Base-by-base conservation (phyloP, 2,329 filamentous ascomycete species). In the Ascochyta koolunga region DNA sequence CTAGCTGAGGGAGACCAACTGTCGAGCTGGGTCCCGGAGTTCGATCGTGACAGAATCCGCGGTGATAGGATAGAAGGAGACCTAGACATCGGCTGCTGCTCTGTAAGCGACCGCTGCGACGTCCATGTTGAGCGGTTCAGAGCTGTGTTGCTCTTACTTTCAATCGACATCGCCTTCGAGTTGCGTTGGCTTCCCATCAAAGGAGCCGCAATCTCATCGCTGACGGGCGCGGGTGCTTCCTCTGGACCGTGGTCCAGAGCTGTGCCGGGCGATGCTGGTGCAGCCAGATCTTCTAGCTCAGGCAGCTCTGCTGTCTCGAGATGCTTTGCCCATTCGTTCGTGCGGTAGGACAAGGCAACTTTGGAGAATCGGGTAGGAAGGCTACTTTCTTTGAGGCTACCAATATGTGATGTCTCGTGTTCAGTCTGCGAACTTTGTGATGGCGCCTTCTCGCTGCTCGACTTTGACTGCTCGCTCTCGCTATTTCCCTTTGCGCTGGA, bases 311-410 rank as follows among this genome's bases (percentile, higher is more conserved):
- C 92, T 36, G 83, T 79, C 59, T 87, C 86, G 10, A 96, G 80
- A 72, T 96, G 91, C 72, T 96, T 97, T 0, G 92, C 91, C 93
- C 93, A 98, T 76, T 98, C 93, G 61, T 96, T 96, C 1, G 92
- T 97, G 52, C 93, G 86, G 69, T 95, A 96, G 0, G 89, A 90
- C 71, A 91, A 79, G 1, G 92, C 89, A 8, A 96, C 84, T 56
- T 85, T 88, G 1, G 92, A 95, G 29, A 92, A 75, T 11, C 86
- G 85, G n/a, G 81, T 78, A 0, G 90, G 90, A 9, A 96, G 81
- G 10, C 81, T 81, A 3, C 86, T 85, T 7, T 65, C 59, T 6
- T 58, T 56, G 5, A 70, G 55, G 37, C 76, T 83, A 15, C 73
- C 74, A 7, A 77, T 72, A 13, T 77, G 75, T 2, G 82, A 82